Evolutionary conservation across 139 green algal species (phyloP).

Genomic region (Spirogloea muscicola): DNA sequence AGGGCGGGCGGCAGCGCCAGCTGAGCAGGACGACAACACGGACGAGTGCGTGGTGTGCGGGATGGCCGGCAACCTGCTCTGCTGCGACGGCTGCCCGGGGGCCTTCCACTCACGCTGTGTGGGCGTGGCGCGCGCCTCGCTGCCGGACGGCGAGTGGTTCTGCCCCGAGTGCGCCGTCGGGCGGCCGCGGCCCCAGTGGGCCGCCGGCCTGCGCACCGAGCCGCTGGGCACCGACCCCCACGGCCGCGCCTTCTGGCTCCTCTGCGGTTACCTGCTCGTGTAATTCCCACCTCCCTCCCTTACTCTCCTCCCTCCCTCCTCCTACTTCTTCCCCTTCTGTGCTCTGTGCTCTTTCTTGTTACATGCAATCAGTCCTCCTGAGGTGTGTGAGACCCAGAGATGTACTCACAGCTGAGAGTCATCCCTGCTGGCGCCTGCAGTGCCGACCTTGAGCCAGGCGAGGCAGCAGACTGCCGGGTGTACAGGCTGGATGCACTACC

Average conservation of each 20-base stretch:
- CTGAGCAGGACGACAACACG: constrained; percentile 18
- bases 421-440: too few relatives aligned
- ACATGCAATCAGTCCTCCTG: too few relatives aligned
- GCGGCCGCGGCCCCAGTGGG: not conserved
- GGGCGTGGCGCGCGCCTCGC: constrained; percentile 38
- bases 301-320: too few relatives aligned
- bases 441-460: too few relatives aligned
- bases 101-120: constrained; percentile 83
- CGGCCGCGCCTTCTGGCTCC: constrained; percentile 18
- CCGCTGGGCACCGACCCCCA: not conserved
- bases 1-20: too few relatives aligned
- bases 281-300: too few relatives aligned
- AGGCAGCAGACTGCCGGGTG: too few relatives aligned
- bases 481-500: too few relatives aligned
- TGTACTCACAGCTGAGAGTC: too few relatives aligned
- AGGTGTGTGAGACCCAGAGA: too few relatives aligned
- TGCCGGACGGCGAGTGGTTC: constrained; percentile 56
- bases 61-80: constrained; percentile 74
- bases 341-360: too few relatives aligned
- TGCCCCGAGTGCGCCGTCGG: constrained; percentile 52
- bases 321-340: too few relatives aligned
- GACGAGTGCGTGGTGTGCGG: constrained; percentile 76
- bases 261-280: constrained; percentile 12
- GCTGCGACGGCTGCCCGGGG: constrained; percentile 84
- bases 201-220: constrained; percentile 4